phyloP scores from a whole-genome alignment of 1,139 yeast genomes.

The Geotrichum citri-aurantii region DNA sequence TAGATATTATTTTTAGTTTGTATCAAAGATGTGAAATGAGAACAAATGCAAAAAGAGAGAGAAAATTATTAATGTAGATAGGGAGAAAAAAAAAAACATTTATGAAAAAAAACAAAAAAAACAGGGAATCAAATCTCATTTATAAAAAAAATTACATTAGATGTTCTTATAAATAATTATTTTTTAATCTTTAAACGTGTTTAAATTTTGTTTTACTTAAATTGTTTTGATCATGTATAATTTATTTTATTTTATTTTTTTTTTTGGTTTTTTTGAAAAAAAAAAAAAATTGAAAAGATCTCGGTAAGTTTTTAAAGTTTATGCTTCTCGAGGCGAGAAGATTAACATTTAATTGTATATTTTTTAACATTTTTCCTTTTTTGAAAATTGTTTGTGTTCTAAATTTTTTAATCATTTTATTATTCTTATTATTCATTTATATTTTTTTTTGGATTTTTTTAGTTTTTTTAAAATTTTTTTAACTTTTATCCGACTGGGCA shows the following conservation, averaged over 20 bases:
- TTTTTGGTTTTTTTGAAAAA: background rate
- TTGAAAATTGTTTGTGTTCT: no score
- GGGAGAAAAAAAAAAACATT: no score
- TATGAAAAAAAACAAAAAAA: background rate
- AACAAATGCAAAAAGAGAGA: background rate
- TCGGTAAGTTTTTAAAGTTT: background rate
- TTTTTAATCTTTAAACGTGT: no score
- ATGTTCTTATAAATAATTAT: background rate
- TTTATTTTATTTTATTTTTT: no score
- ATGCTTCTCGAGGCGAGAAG: background rate
- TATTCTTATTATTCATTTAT: no score
- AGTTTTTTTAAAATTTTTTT: no score
- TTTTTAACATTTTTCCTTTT: background rate
- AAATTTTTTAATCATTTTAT: no score
- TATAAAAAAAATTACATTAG: background rate
- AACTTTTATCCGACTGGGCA: no score
- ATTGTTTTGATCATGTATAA: background rate
- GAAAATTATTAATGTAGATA: no score
- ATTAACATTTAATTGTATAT: background rate
- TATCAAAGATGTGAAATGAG: background rate
- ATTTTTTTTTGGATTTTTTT: no score
- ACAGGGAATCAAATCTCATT: background rate
- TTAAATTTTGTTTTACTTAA: no score
- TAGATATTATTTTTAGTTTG: background rate
- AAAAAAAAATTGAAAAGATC: background rate